Evolutionary conservation across 352 stramenopile species (phyloP).

Genomic region (Globisporangium recalcitrans): DNA sequence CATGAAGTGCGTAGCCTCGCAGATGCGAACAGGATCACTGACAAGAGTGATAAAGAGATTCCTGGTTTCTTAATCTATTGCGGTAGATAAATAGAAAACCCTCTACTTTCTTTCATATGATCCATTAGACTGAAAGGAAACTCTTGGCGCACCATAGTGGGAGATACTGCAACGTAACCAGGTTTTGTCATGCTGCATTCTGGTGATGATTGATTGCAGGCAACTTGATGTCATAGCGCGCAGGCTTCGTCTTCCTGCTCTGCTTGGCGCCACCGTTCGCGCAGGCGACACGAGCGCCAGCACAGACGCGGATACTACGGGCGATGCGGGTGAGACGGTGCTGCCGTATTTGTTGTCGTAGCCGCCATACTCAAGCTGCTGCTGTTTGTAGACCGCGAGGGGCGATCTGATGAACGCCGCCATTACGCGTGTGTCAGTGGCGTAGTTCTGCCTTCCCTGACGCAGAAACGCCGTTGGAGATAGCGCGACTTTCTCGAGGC

Average conservation of each 20-base stretch:
- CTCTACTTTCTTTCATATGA: too few species aligned
- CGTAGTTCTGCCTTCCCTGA: constrained; percentile 4
- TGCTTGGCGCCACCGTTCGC: background rate
- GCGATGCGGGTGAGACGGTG: background rate
- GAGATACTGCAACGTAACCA: background rate
- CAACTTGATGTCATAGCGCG: constrained; percentile 9
- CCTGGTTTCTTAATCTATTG: too few species aligned
- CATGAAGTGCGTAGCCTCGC: too few species aligned
- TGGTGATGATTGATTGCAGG: constrained; percentile 7
- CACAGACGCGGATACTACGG: background rate
- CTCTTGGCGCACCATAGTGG: background rate
- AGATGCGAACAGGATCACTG: too few species aligned
- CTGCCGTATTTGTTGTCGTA: background rate
- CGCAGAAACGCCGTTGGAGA: constrained; percentile 56
- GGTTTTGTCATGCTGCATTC: background rate
- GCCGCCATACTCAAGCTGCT: background rate
- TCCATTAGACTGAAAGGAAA: background rate
- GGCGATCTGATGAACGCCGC: constrained; percentile 18
- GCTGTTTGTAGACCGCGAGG: constrained; percentile 16
- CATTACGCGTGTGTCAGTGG: background rate
- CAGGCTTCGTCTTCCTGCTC: constrained; percentile 3
- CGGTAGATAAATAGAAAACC: too few species aligned
- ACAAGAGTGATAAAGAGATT: too few species aligned
- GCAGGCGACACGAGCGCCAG: constrained; percentile 3
- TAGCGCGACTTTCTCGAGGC: constrained; percentile 12